Conservation (phyloP, 2,329 filamentous ascomycete species). For the Hymenotorrendiella dingleyae region DNA sequence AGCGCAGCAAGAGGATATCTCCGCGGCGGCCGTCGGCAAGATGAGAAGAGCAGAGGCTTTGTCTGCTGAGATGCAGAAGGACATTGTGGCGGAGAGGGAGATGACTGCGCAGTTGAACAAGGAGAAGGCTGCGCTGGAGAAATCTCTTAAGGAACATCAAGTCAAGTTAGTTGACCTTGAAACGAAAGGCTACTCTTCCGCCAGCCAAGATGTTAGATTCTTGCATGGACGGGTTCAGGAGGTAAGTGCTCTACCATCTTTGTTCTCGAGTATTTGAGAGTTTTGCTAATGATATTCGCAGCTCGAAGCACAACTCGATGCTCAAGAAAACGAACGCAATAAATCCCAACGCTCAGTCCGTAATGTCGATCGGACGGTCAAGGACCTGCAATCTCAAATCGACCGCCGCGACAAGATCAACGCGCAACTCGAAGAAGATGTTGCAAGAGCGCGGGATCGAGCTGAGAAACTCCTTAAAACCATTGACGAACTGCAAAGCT, state of each 20-base stretch:
- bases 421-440: constrained; percentile 72
- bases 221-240: constrained; percentile 91
- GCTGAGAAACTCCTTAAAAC: constrained; percentile 81
- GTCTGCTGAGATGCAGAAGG: constrained; percentile 84
- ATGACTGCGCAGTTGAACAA: constrained; percentile 75
- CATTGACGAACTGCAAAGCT: constrained; percentile 89
- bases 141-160: constrained; percentile 84
- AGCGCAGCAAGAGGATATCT: constrained; percentile 90
- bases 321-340: constrained; percentile 71
- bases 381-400: constrained; percentile 87
- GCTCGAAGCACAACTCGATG: constrained; percentile 83
- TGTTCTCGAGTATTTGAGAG: constrained; percentile 22
- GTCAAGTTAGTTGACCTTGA: constrained; percentile 87
- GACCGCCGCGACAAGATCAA: constrained; percentile 90
- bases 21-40: constrained; percentile 87
- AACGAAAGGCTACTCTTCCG: constrained; percentile 92
- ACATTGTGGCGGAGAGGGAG: constrained; percentile 82
- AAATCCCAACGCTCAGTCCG: constrained; percentile 82
- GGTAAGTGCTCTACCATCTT: constrained; percentile 48
- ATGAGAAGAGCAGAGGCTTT: constrained; percentile 92
- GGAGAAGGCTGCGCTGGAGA: constrained; percentile 85
- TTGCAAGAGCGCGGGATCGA: constrained; percentile 81
- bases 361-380: constrained; percentile 89
- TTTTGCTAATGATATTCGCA: constrained; percentile 38
- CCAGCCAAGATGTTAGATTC: constrained; percentile 92